Base-by-base conservation (phyloP, 208 protist species). In the Angomonas desouzai region DNA sequence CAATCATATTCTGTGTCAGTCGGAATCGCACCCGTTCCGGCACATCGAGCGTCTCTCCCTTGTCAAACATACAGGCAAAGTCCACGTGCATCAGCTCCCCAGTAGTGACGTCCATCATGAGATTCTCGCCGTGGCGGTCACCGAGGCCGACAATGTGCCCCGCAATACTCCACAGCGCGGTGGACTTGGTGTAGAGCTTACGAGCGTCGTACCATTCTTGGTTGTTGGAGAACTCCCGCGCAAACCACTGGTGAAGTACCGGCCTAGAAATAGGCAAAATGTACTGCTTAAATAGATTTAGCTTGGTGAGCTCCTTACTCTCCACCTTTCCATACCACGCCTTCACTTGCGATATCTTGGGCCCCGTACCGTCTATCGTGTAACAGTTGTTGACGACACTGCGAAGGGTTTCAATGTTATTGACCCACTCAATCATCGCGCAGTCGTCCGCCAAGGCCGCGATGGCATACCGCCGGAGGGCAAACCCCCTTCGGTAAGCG, bases 11-110 rank as follows among this genome's bases (percentile, higher is more conserved):
- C 57, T 91, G 93, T 13, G 98, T 99, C 0, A 99, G 82, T 22
- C 98, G 86, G 78, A 99, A 99, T 18, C 97, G 97, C 33, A 99
- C 98, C 25, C 77, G 68, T 77, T 99, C 97, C 0, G 96, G 93
- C 9, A 98, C 79, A 29, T 87, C 64, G 0, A 99, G 85, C 25
- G 77, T 85, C 77, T 97, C 89, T 16, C 92, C 98, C 60, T 97
- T 97, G 73, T 99, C 97, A 69, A 99, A 99, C 72, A 99, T 87
- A 66, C 90, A 97, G 0, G 85, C 92, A 72, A 99, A 98, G 81
- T 98, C 96, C 2, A 98, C 92, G 70, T 98, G 95, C 62, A 98
- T 76, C 55, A 92, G 25, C 55, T 98, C 92, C 4, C 95, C 97
- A 22, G 48, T 76, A 27, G 48, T 64, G 48, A 77, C 30, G 71